Evolutionary conservation across 345 rosid genomes (phyloP).

Genomic region (Acer campestre): DNA sequence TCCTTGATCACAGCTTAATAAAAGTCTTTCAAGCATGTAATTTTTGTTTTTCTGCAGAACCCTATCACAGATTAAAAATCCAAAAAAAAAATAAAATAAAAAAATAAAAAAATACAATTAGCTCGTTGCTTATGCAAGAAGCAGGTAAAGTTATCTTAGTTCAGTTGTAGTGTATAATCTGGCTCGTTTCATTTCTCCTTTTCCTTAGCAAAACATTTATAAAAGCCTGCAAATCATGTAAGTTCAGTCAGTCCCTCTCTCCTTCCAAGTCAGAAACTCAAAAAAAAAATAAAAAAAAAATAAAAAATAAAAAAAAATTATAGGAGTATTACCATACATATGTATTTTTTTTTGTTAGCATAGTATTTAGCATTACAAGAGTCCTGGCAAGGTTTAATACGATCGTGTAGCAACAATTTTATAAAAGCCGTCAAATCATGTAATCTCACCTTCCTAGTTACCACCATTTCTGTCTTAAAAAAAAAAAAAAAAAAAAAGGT

Average conservation of each 20-base stretch:
- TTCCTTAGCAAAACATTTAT: constrained; percentile 55
- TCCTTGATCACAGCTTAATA: constrained; percentile 26
- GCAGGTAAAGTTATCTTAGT: constrained; percentile 1
- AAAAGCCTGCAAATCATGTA: constrained; percentile 62
- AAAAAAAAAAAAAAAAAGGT: neutral
- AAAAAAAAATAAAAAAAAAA: constrained; percentile 34
- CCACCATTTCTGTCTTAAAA: neutral
- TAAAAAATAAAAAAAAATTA: constrained; percentile 22
- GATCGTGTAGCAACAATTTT: constrained; percentile 46
- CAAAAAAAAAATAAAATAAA: constrained; percentile 17
- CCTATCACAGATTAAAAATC: neutral
- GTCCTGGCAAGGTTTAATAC: constrained; percentile 52
- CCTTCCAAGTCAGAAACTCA: neutral
- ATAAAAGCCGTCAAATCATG: constrained; percentile 69
- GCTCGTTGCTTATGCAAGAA: constrained; percentile 12
- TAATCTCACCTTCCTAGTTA: constrained; percentile 32
- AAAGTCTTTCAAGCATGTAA: constrained; percentile 38
- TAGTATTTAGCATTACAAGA: neutral
- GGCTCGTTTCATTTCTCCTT: constrained; percentile 31
- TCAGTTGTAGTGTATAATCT: constrained; percentile 22
- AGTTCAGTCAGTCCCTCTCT: constrained; percentile 7
- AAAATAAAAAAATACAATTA: neutral
- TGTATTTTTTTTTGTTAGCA: neutral
- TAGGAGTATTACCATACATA: neutral
- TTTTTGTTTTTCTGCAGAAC: neutral